Evolutionary conservation across 805 yeast genomes (phyloP), one percentile per base, ranked within the genome.

Genomic region (Suhomyces faveliae): DNA sequence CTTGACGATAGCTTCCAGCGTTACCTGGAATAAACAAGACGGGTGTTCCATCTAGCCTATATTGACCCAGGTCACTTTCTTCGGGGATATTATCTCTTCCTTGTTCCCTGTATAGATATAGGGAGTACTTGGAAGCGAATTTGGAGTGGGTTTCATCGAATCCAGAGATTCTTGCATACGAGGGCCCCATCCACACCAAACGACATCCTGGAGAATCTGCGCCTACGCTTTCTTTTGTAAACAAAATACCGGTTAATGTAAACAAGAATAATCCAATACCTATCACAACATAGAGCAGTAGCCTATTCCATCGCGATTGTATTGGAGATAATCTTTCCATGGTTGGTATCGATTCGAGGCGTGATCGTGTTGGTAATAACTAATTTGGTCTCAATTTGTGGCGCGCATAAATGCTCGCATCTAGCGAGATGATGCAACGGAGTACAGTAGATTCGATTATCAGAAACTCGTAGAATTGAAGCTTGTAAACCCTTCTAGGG

Each of bases 1-100:
- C 96, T 65, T 94, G 99, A 54, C 82, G 80, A 64, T 81, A 90
- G 48, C 95, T 85, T 1, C 99, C 99, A 0, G 99, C 99, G 62
- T 95, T 94, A 0, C 99, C 99, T 0, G 99, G 99, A 35, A 95
- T 86, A 64, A 94, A 94, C 12, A 94, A 69, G 1, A 89, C 90
- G 0, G 99, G 99, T 1, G 87, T 78, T 0, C 98, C 98, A 46
- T 73, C 76, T 24, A 76, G 68, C 19, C 65, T 35, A 12, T 50
- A 44, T 22, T 62, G 46, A 49, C 67, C 54, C 59, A 67, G 61
- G 30, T 58, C 50, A 51, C 64, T 50, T 59, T 60, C 61, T 13
- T 60, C 55, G 0, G 96, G 92, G 4, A 76, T 61, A 3, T 61
- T 60, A 59, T 86, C 92, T 54, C 70, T 72, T 0, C 82, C 85